These are phyloP conservation scores for Neonectria coccinea DNA, from an alignment of 2,329 filamentous ascomycete genomes.

Conservation along the genomic window DNA sequence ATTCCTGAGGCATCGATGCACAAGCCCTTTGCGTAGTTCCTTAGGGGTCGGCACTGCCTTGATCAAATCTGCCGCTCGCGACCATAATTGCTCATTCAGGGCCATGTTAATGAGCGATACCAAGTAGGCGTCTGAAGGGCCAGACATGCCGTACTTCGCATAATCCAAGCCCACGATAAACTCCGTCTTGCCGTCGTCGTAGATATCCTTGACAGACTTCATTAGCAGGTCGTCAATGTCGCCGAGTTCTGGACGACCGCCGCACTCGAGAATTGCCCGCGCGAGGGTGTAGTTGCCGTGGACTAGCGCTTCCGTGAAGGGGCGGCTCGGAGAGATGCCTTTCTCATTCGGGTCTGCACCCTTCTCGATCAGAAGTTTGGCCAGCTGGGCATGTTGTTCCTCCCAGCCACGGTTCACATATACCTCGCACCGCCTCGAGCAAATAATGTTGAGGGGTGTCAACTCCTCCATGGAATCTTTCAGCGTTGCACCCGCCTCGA, in stretches of 20 bases:
- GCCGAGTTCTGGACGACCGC: conserved; percentile 40
- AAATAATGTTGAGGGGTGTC: conserved; percentile 43
- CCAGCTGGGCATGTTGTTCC: conserved; percentile 42
- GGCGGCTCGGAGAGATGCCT: conserved; percentile 33
- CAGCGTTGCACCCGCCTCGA: conserved; percentile 41
- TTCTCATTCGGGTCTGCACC: conserved; percentile 45
- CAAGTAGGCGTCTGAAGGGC: conserved; percentile 41
- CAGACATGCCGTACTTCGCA: conserved; percentile 38
- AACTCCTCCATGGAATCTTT: conserved; percentile 39
- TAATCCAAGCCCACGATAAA: conserved; percentile 41
- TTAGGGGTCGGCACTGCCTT: conserved; percentile 39
- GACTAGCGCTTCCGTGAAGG: conserved; percentile 42
- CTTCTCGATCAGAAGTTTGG: conserved; percentile 42
- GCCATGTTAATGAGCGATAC: conserved; percentile 37
- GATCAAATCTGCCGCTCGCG: conserved; percentile 44
- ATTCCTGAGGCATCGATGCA: conserved; percentile 40
- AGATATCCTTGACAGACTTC: conserved; percentile 39
- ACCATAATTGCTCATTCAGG: conserved; percentile 40
- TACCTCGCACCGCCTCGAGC: conserved; percentile 40
- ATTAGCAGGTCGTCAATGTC: conserved; percentile 39
- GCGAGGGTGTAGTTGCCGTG: conserved; percentile 42
- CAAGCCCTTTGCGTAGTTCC: conserved; percentile 37
- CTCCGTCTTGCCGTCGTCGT: conserved; percentile 44
- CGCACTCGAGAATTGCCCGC: conserved; percentile 39
- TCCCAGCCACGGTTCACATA: conserved; percentile 43